Conservation (phyloP, 2,329 filamentous ascomycete species). For the Pseudopithomyces maydicus region DNA sequence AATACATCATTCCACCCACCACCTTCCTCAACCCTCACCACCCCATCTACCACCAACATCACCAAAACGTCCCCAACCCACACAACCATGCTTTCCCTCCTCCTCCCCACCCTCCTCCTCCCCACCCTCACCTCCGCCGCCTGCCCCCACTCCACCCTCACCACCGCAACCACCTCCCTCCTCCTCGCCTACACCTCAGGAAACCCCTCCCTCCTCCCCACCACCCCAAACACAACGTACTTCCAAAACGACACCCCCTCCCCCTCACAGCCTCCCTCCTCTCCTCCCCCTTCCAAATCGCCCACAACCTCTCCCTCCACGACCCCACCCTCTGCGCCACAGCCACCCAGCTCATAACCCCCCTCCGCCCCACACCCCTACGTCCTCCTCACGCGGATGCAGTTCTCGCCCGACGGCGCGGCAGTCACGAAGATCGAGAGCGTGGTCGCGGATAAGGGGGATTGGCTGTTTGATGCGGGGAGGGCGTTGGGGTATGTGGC, state of each 20-base stretch:
- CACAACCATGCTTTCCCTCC: neutral
- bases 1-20: too few species aligned
- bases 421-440: constrained; percentile 18
- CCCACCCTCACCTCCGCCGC: constrained; percentile 14
- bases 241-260: constrained; percentile 20
- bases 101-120: neutral
- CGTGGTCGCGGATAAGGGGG: constrained; percentile 22
- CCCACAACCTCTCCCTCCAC: constrained; percentile 24
- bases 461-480: constrained; percentile 30
- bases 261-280: constrained; percentile 18
- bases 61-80: too few species aligned
- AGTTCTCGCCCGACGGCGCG: constrained; percentile 9
- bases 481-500: constrained; percentile 14
- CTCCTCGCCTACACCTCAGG: constrained; percentile 23
- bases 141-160: constrained; percentile 21
- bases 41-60: too few species aligned
- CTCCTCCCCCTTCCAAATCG: constrained; percentile 14
- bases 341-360: constrained; percentile 23
- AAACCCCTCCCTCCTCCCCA: constrained; percentile 11
- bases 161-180: constrained; percentile 17
- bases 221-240: constrained; percentile 17
- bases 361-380: constrained; percentile 24
- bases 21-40: too few species aligned
- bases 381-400: constrained; percentile 24
- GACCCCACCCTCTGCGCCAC: constrained; percentile 26